Evolutionary conservation across 2,329 filamentous ascomycete species (phyloP), one percentile per base, ranked within the genome.

Genomic region (Chalaropsis ovoidea): DNA sequence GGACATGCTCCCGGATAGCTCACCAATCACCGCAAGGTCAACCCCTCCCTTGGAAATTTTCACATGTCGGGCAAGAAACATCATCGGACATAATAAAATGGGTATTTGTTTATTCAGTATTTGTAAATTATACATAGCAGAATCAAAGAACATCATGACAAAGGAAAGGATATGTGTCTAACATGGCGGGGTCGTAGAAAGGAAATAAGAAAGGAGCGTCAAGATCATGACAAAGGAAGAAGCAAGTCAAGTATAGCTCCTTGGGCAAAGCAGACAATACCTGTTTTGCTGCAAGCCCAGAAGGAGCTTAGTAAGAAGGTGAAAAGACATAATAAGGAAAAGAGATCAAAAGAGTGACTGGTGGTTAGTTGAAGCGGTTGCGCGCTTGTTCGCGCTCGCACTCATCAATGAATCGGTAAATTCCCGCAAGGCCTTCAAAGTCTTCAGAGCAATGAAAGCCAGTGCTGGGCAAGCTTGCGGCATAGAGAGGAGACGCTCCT

Each of bases 321-420:
- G 52, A 11, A 13, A 49, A 39, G 39, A 43, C 47, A 13, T 6
- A 11, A 61, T 19, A 67, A 67, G 62, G 62, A 63, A 64, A 61
- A 17, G 8, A 49, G 11, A n/a, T 61, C 6, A 62, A 67, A 64
- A 22, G 62, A 67, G 41, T 49, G 65, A 27, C 62, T 64, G 31
- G 60, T 39, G 52, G 41, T 64, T 31, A 63, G 49, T 61, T 27
- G 43, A 62, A 65, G 42, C 17, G 42, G 41, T 45, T 62, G 27
- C 35, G 22, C 31, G 22, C 54, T 54, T 65, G 52, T 54, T 41
- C 73, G 31, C 78, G 77, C 67, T 84, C 81, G 69, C 82, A 85
- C 70, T 83, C 82, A 70, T 82, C 81, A 39, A 85, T 67, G 68
- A 85, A 85, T 17, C 78, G 76, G 71, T 84, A 82, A 43, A 85